Conservation (phyloP, 176 grass and related monocot genomes). For the Bothriochloa decipiens region DNA sequence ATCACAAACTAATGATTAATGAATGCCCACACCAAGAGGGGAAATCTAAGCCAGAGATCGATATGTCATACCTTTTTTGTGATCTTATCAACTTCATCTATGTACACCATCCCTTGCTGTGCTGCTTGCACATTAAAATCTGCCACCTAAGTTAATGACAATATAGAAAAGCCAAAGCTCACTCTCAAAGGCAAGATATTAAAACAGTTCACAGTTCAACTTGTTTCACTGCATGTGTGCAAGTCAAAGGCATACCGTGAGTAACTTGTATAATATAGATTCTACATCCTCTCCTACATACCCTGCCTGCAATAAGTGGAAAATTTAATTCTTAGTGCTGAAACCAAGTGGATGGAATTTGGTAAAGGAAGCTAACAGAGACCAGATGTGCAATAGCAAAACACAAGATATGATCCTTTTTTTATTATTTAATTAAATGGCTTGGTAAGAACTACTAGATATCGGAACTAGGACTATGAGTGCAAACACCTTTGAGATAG, state of each 20-base stretch:
- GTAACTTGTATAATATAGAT: slow-evolving; percentile 98
- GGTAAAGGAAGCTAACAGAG: background rate
- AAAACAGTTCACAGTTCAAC: slow-evolving; percentile 8
- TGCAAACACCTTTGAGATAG: background rate
- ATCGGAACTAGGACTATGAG: slow-evolving; percentile 3
- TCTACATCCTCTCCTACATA: slow-evolving; percentile 99
- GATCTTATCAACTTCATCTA: slow-evolving; percentile 99
- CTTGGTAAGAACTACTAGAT: slow-evolving; percentile 2
- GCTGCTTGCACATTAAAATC: slow-evolving; percentile 99
- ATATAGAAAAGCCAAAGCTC: slow-evolving; percentile 41
- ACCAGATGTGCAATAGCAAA: slow-evolving; percentile 2
- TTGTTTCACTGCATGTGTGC: background rate
- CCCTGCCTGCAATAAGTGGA: slow-evolving; percentile 74
- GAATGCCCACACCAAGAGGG: slow-evolving; percentile 17
- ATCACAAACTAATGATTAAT: slow-evolving; percentile 41
- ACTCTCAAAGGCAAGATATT: slow-evolving; percentile 32
- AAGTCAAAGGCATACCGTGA: slow-evolving; percentile 61
- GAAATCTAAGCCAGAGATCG: slow-evolving; percentile 31
- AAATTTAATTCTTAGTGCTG: slow-evolving; percentile 33
- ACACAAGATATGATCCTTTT: background rate
- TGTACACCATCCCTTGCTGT: slow-evolving; percentile 99
- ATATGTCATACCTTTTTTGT: slow-evolving; percentile 77
- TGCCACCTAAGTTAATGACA: slow-evolving; percentile 70
- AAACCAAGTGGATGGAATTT: background rate
- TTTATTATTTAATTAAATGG: slow-evolving; percentile 20